A percentile compares a stretch with the other conserved stretches of the same genome.
phyloP scores from a whole-genome alignment of 2,329 filamentous ascomycete genomes.

The Claviceps humidiphila region DNA sequence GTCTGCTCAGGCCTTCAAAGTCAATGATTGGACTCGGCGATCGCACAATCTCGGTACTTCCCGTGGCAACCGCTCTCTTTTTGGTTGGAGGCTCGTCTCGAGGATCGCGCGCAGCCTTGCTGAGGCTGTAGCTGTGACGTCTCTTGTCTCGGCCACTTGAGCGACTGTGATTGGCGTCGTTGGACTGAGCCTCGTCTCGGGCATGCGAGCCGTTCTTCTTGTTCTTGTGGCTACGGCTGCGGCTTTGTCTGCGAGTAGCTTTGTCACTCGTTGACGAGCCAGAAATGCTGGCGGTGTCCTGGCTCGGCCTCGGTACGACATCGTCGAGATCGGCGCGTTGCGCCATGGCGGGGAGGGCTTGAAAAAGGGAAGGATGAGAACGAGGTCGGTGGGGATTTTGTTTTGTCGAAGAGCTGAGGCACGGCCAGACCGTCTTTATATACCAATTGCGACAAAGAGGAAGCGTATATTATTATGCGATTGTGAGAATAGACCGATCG shows the following conservation, averaged over 20 bases:
- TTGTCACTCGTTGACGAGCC: conserved; percentile 18
- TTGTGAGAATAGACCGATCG: too few relatives aligned
- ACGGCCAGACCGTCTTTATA: too few relatives aligned
- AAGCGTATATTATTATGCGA: too few relatives aligned
- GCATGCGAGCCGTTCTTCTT: conserved; percentile 13
- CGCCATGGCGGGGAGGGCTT: conserved; percentile 12
- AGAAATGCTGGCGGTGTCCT: conserved; percentile 14
- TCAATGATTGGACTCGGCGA: conserved; percentile 45
- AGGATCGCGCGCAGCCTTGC: conserved; percentile 48
- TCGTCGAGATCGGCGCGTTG: conserved; percentile 14
- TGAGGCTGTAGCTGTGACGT: conserved; percentile 41
- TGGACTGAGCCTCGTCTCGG: conserved; percentile 8
- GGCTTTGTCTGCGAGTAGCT: conserved; percentile 13
- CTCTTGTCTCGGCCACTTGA: conserved; percentile 25
- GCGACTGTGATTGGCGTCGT: conserved; percentile 17
- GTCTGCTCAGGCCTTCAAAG: conserved; percentile 47
- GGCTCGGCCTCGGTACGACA: conserved; percentile 18
- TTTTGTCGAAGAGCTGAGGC: background rate
- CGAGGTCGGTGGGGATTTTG: background rate
- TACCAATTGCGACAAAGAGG: too few relatives aligned
- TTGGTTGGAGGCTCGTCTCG: conserved; percentile 36
- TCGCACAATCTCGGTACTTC: conserved; percentile 5
- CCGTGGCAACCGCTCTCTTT: conserved; percentile 18
- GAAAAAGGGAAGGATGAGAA: background rate
- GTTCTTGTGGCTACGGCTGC: conserved; percentile 16